These are phyloP conservation scores for Mycosphaerella sp. DNA, from an alignment of 2,329 filamentous ascomycete species.

Conservation along the genomic window DNA sequence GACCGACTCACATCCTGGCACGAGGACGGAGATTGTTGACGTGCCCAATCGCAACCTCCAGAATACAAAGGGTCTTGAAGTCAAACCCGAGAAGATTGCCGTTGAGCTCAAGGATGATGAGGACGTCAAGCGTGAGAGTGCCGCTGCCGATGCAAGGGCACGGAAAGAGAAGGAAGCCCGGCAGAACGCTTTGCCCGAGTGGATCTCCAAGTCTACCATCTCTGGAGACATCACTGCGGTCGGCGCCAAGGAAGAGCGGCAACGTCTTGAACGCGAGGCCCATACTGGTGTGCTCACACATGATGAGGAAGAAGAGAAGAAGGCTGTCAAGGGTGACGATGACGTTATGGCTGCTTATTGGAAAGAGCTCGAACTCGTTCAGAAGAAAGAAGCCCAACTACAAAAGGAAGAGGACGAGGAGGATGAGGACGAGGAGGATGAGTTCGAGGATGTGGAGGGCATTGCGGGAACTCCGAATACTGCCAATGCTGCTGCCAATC, in stretches of 20 bases:
- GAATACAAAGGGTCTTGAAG: constrained; percentile 31
- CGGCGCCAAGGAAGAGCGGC: constrained; percentile 33
- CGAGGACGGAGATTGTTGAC: constrained; percentile 32
- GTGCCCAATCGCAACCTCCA: constrained; percentile 30
- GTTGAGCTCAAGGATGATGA: constrained; percentile 34
- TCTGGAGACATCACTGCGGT: constrained; percentile 42
- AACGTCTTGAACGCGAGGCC: constrained; percentile 37
- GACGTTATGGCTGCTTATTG: constrained; percentile 62
- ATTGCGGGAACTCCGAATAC: constrained; percentile 23
- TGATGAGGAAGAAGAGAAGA: constrained; percentile 41
- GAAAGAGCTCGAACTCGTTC: constrained; percentile 57
- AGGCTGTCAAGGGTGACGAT: constrained; percentile 38
- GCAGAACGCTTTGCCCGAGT: constrained; percentile 34
- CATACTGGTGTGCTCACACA: constrained; percentile 35
- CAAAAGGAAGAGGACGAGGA: constrained; percentile 49
- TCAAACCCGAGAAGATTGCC: constrained; percentile 34
- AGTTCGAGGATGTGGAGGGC: constrained; percentile 51
- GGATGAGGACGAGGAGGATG: constrained; percentile 46
- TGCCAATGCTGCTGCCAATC: constrained; percentile 9
- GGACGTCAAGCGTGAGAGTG: constrained; percentile 31
- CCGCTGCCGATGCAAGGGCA: constrained; percentile 29
- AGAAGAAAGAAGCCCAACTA: constrained; percentile 41
- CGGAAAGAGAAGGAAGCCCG: constrained; percentile 32
- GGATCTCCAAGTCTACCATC: constrained; percentile 36
- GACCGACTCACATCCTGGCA: constrained; percentile 61